phyloP scores from a whole-genome alignment of 441 rosid genomes.

The Gossypium aridum region DNA sequence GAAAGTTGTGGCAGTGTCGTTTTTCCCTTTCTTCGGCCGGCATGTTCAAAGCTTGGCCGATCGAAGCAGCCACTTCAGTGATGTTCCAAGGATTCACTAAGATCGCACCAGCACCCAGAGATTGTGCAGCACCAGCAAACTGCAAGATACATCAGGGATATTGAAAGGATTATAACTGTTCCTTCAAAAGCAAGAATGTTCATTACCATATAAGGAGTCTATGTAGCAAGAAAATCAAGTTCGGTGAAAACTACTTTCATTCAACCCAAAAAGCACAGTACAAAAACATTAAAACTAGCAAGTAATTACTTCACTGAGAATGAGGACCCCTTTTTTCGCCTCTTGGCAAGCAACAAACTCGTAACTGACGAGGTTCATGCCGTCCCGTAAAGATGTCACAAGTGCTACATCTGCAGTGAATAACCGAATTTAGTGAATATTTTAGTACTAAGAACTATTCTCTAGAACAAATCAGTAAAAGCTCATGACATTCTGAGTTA shows the following conservation, averaged over 20 bases:
- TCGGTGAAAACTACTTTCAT: background rate
- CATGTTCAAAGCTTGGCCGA: conserved; percentile 82
- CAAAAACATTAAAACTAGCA: conserved; percentile 6
- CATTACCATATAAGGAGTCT: background rate
- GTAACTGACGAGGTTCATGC: conserved; percentile 98
- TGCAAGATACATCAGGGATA: conserved; percentile 23
- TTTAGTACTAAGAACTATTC: too few relatives aligned
- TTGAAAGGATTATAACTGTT: background rate
- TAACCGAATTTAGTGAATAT: too few relatives aligned
- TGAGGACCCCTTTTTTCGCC: conserved; percentile 92
- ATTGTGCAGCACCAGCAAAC: conserved; percentile 99
- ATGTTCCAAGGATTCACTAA: conserved; percentile 99
- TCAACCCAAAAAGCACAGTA: background rate
- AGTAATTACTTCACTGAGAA: conserved; percentile 88
- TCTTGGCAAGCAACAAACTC: conserved; percentile 99
- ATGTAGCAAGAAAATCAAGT: background rate
- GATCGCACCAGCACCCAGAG: conserved; percentile 97
- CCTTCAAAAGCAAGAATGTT: background rate
- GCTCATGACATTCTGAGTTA: too few relatives aligned
- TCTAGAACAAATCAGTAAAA: too few relatives aligned
- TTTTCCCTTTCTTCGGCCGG: conserved; percentile 79
- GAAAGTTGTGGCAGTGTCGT: conserved; percentile 75
- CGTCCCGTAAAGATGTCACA: conserved; percentile 96
- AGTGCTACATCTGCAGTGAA: conserved; percentile 77
- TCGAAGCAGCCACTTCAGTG: conserved; percentile 94